Conservation (phyloP, 176 grass and related monocot species). For the Phoenix dactylifera region DNA sequence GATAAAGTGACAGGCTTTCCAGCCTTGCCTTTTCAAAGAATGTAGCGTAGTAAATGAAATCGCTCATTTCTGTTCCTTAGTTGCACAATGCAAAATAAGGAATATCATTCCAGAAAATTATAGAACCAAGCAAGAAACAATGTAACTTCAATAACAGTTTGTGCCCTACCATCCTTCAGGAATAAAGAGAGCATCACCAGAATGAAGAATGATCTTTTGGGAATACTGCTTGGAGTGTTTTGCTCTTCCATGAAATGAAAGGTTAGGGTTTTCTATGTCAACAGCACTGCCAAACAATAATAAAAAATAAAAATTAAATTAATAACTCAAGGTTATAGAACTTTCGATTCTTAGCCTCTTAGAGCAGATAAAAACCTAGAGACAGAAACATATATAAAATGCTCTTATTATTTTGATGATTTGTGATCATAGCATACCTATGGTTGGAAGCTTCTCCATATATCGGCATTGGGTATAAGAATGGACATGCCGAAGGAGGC, state of each 20-base stretch:
- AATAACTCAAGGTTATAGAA: no score
- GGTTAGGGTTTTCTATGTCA: slow-evolving; percentile 57
- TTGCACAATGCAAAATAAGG: no score
- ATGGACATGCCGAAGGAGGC: slow-evolving; percentile 65
- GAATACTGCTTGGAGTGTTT: slow-evolving; percentile 60
- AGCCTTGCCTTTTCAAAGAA: no score
- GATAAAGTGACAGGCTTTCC: no score
- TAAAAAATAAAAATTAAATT: slow-evolving; percentile 3
- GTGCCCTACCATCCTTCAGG: slow-evolving; percentile 88
- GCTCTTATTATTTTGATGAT: no score
- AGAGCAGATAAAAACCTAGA: no score
- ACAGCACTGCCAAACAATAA: slow-evolving; percentile 46
- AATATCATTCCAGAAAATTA: no score
- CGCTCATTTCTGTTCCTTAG: no score
- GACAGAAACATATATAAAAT: no score
- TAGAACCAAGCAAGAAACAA: background rate
- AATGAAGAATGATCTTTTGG: slow-evolving; percentile 52
- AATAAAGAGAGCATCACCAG: slow-evolving; percentile 85
- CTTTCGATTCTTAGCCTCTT: no score
- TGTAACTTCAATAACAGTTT: background rate
- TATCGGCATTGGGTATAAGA: slow-evolving; percentile 86
- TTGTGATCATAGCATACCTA: slow-evolving; percentile 38
- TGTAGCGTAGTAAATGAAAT: no score
- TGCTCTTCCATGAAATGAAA: slow-evolving; percentile 62
- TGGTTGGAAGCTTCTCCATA: slow-evolving; percentile 97